Evolutionary conservation across 805 yeast species (phyloP).

Genomic region (Saccharomyces kudriavzevii): DNA sequence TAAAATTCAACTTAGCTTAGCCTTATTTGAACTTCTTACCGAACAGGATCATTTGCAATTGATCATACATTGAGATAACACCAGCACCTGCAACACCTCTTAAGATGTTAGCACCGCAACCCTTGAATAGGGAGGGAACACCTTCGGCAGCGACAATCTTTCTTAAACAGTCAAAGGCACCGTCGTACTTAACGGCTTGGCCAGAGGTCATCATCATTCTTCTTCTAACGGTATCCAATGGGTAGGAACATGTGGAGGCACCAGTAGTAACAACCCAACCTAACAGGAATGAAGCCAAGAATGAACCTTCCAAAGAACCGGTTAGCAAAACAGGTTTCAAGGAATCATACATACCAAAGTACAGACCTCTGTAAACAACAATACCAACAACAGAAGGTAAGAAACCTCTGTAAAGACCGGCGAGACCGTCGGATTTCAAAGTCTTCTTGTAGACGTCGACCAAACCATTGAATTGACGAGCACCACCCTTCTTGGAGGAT

Average conservation of each 20-base stretch:
- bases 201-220: constrained; percentile 99
- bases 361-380: constrained; percentile 97
- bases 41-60: constrained; percentile 86
- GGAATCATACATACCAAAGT: constrained; percentile 96
- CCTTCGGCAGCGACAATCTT: constrained; percentile 95
- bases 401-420: constrained; percentile 99
- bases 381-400: constrained; percentile 97
- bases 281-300: constrained; percentile 89
- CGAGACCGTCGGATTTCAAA: constrained; percentile 89
- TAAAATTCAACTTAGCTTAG: background rate
- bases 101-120: constrained; percentile 98
- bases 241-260: constrained; percentile 98
- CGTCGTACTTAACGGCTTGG: constrained; percentile 92
- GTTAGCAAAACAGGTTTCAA: constrained; percentile 89
- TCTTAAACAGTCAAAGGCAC: constrained; percentile 88
- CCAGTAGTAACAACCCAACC: constrained; percentile 98
- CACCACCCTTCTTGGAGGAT: constrained; percentile 78
- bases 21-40: constrained; percentile 88
- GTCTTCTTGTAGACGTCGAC: constrained; percentile 95
- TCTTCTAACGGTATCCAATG: constrained; percentile 98
- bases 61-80: constrained; percentile 96
- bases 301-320: constrained; percentile 90
- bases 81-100: constrained; percentile 99
- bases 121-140: constrained; percentile 88
- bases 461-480: constrained; percentile 95